Percentiles rank a stretch among this genome's conserved stretches.
Conservation (phyloP, 2,329 filamentous ascomycete species). For the Hypocrella siamensis region DNA sequence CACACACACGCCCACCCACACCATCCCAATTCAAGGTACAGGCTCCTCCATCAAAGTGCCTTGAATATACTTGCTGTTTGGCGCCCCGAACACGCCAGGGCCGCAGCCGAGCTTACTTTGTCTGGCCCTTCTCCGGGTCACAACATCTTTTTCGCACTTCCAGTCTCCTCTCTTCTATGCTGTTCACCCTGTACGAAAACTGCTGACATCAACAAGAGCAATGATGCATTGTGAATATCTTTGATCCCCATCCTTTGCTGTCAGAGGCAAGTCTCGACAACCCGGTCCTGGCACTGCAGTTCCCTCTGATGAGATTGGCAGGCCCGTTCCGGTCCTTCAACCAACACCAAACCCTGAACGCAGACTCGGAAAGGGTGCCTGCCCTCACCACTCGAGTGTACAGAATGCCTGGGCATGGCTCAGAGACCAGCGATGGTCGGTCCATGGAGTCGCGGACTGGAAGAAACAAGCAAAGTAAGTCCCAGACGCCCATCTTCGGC, state of each 20-base stretch:
- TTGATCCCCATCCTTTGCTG: conserved; percentile 6
- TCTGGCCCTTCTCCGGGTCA: conserved; percentile 3
- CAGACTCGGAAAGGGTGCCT: conserved; percentile 1
- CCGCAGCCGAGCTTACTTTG: background rate
- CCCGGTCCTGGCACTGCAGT: conserved; percentile 3
- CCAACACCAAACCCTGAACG: conserved; percentile 1
- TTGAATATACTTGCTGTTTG: conserved; percentile 3
- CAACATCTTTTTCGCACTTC: conserved; percentile 3
- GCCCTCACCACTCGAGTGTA: conserved; percentile 5
- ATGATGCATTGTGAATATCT: conserved; percentile 6
- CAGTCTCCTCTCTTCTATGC: conserved; percentile 1
- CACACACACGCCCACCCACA: no score
- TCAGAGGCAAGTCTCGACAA: conserved; percentile 5
- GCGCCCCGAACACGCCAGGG: conserved; percentile 4
- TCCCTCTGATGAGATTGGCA: no score
- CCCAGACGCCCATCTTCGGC: no score
- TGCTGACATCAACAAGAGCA: conserved; percentile 1
- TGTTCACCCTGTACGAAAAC: conserved; percentile 2
- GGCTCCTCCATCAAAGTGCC: conserved; percentile 2
- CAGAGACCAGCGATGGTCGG: conserved; percentile 24
- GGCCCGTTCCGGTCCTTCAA: background rate
- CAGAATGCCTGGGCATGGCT: conserved; percentile 20
- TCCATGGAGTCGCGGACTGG: conserved; percentile 62
- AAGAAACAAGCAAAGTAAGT: conserved; percentile 70
- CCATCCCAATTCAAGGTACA: background rate